phyloP scores from a whole-genome alignment of 129 eudicot species.

The Flaveria sonorensis region DNA sequence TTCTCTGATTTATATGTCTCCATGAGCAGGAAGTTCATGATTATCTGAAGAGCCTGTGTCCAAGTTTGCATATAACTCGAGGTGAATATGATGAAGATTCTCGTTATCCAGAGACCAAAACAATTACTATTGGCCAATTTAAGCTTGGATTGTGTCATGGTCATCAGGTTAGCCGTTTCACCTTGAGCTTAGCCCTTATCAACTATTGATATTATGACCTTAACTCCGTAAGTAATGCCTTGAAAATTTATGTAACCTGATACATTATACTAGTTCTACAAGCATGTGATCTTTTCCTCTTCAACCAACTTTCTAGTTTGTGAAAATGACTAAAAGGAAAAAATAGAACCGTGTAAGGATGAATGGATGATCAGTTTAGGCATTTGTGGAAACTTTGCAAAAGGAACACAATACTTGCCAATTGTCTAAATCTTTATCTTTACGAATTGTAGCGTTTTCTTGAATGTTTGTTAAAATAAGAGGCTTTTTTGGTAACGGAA shows the following conservation, averaged over 20 bases:
- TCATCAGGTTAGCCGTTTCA: conserved; percentile 69
- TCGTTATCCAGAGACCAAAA: conserved; percentile 88
- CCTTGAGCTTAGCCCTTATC: conserved; percentile 8
- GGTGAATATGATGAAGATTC: conserved; percentile 99
- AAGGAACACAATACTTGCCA: not conserved
- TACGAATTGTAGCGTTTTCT: not conserved
- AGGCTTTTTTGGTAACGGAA: not conserved
- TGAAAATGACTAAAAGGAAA: not conserved
- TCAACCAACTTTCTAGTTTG: not conserved
- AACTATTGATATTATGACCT: conserved; percentile 15
- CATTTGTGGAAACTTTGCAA: too few species aligned
- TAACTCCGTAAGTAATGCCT: not conserved
- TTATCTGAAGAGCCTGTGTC: conserved; percentile 86
- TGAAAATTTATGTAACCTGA: conserved; percentile 4
- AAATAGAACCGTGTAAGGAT: not conserved
- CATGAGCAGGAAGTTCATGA: conserved; percentile 91
- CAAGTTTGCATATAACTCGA: conserved; percentile 86
- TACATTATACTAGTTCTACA: conserved; percentile 6
- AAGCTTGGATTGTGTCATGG: conserved; percentile 98
- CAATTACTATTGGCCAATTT: conserved; percentile 91
- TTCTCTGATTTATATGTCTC: conserved; percentile 13
- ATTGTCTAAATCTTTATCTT: too few species aligned
- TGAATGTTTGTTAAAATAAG: not conserved
- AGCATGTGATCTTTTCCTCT: not conserved
- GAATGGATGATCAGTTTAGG: not conserved